Base-by-base conservation (phyloP, 2,329 filamentous ascomycete species). In the Colletotrichum melonis region DNA sequence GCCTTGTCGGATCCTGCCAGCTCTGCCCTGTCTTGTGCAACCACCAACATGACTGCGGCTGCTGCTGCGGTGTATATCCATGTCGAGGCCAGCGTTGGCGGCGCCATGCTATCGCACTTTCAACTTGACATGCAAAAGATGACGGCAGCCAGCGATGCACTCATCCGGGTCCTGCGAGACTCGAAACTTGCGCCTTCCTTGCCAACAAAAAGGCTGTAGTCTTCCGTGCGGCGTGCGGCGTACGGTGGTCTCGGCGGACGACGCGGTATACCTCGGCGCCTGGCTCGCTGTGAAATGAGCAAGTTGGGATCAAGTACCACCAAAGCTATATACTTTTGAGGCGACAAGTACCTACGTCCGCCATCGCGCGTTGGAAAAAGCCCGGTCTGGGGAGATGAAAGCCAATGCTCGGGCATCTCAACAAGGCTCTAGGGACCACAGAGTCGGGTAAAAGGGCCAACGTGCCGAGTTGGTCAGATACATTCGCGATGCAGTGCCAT, bases 21-120 rank as follows among this genome's bases (percentile, higher is more conserved):
- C 52, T 42, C 32, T 65, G 63, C 59, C 65, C 67, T 73, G 30
- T 49, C 54, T 52, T 64, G 67, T 65, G 49, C 55, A 55, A 63
- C 68, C 28, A n/a, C 16, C 22, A 65, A 32, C 16, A 56, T 65
- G 70, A 24, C 63, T 46, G 56, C 69, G 28, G 30, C n/a, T 63
- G 58, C 49, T 57, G 42, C 58, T 72, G 52, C 52, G 49, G 22
- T 35, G 57, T n/a, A 19, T 63, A 54, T 70, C 24, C 52, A 26
- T 26, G 63, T 24, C 52, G 35, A 46, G 46, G 54, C 54, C 22
- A 22, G 54, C 26, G 24, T 52, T 24, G 42, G 42, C 7, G 42
- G 42, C 42, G 19, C 26, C 60, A 52, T n/a, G 5, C 46, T 46
- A 42, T 28, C 22, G 35, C 63, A 30, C n/a, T 30, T 66, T 32